phyloP scores from a whole-genome alignment of 345 rosid species.

The Bretschneidera sinensis region DNA sequence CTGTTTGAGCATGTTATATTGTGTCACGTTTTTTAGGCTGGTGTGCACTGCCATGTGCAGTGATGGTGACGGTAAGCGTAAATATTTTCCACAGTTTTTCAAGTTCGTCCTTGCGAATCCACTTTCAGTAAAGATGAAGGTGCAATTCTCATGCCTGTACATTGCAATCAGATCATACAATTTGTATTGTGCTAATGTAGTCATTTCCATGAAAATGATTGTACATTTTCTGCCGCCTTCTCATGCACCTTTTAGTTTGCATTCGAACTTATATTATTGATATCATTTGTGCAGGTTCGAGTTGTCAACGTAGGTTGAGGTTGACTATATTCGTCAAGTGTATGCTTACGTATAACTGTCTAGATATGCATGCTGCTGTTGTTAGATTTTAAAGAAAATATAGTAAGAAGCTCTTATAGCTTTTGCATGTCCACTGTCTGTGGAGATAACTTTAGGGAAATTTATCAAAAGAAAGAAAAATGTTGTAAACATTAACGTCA shows the following conservation, averaged over 20 bases:
- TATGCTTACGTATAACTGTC: slow-evolving; percentile 19
- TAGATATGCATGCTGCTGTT: not conserved
- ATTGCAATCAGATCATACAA: not conserved
- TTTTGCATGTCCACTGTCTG: too few relatives aligned
- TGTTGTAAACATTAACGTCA: not conserved
- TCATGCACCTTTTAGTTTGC: too few relatives aligned
- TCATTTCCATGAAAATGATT: not conserved
- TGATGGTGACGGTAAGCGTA: slow-evolving; percentile 84
- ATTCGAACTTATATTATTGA: not conserved
- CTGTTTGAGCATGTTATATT: not conserved
- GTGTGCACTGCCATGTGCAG: slow-evolving; percentile 87
- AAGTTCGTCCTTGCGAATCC: slow-evolving; percentile 90
- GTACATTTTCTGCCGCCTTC: not conserved
- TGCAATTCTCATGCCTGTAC: slow-evolving; percentile 12
- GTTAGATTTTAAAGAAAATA: not conserved
- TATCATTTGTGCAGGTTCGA: slow-evolving; percentile 67
- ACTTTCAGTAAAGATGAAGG: slow-evolving; percentile 93
- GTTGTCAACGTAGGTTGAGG: slow-evolving; percentile 69
- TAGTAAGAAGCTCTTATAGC: too few relatives aligned
- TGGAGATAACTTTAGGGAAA: not conserved
- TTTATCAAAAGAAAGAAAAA: not conserved
- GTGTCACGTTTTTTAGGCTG: slow-evolving; percentile 41
- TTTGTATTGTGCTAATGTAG: not conserved
- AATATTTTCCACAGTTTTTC: slow-evolving; percentile 96
- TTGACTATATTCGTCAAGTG: slow-evolving; percentile 24